Percentiles rank a stretch among this genome's conserved stretches.
These are phyloP conservation scores for Podospora australis DNA, from an alignment of 495 filamentous ascomycete genomes.

Conservation along the genomic window DNA sequence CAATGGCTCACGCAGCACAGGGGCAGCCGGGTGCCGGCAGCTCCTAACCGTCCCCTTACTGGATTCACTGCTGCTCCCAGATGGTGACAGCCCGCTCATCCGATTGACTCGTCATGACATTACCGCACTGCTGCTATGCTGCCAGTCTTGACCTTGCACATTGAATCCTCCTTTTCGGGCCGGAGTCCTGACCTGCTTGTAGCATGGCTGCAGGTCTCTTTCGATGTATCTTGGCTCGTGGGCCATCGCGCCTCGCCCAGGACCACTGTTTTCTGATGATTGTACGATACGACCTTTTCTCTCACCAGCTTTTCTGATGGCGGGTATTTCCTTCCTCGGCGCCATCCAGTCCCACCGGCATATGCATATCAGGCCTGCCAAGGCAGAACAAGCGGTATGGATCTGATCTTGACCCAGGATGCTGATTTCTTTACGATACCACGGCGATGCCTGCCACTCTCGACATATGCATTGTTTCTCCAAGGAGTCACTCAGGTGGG, in stretches of 20 bases:
- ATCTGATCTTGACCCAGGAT: neutral
- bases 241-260: neutral
- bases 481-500: too few species aligned
- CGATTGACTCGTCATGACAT: conserved; percentile 21
- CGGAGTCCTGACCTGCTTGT: too few species aligned
- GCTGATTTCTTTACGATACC: too few species aligned
- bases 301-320: neutral
- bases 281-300: conserved; percentile 12
- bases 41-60: conserved; percentile 21
- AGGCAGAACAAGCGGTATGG: neutral
- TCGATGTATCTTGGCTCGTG: too few species aligned
- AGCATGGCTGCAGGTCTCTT: conserved; percentile 8
- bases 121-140: conserved; percentile 12
- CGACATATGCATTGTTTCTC: too few species aligned
- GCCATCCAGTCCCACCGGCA: neutral
- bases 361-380: neutral
- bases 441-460: too few species aligned
- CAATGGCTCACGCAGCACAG: conserved; percentile 20
- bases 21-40: conserved; percentile 21
- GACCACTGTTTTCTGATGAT: conserved; percentile 13
- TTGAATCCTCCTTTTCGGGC: conserved; percentile 7
- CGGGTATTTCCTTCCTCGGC: neutral
- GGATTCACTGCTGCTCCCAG: conserved; percentile 22
- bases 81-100: conserved; percentile 22
- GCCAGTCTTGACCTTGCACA: conserved; percentile 15